A percentile compares a stretch with the other conserved stretches of the same genome.
These are phyloP conservation scores for Adiantum capillusveneris DNA, from an alignment of 75 land plant species.

Conservation along the genomic window DNA sequence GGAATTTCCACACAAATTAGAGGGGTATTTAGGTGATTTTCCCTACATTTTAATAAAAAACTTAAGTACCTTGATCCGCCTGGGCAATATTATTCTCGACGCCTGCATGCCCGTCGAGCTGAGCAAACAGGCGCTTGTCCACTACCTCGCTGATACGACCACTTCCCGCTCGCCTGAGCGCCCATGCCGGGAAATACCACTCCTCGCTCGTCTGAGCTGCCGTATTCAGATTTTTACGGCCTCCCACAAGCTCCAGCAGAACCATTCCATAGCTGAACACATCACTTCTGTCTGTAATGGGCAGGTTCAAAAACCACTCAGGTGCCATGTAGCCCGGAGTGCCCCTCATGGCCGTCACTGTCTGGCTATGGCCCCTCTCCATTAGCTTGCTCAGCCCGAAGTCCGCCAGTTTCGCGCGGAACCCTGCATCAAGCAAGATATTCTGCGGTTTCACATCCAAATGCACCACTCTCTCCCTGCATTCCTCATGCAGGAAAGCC, in stretches of 20 bases:
- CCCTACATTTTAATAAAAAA: too few species aligned
- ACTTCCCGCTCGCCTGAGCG: conserved; percentile 27
- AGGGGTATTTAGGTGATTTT: too few species aligned
- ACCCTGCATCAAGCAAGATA: conserved; percentile 53
- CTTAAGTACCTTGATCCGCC: too few species aligned
- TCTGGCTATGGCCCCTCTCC: conserved; percentile 41
- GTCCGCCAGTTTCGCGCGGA: conserved; percentile 67
- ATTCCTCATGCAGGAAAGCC: conserved; percentile 68
- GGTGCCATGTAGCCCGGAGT: conserved; percentile 76
- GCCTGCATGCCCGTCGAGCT: too few species aligned
- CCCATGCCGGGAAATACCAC: conserved; percentile 58
- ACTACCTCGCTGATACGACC: conserved; percentile 32
- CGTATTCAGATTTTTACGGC: conserved; percentile 55
- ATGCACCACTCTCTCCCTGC: conserved; percentile 62
- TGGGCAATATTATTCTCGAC: too few species aligned
- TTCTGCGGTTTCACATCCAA: conserved; percentile 89
- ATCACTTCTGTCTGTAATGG: conserved; percentile 65
- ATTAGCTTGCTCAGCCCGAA: conserved; percentile 79
- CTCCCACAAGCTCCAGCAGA: conserved; percentile 61
- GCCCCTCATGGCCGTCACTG: conserved; percentile 55
- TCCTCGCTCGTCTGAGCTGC: conserved; percentile 26
- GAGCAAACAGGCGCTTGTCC: conserved; percentile 32
- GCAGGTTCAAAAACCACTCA: conserved; percentile 57
- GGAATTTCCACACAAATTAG: too few species aligned
- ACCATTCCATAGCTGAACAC: conserved; percentile 80